A percentile compares a stretch with the other conserved stretches of the same genome.
Conservation (phyloP, 768 basidiomycete genomes). For the Termitomyces sp. region DNA sequence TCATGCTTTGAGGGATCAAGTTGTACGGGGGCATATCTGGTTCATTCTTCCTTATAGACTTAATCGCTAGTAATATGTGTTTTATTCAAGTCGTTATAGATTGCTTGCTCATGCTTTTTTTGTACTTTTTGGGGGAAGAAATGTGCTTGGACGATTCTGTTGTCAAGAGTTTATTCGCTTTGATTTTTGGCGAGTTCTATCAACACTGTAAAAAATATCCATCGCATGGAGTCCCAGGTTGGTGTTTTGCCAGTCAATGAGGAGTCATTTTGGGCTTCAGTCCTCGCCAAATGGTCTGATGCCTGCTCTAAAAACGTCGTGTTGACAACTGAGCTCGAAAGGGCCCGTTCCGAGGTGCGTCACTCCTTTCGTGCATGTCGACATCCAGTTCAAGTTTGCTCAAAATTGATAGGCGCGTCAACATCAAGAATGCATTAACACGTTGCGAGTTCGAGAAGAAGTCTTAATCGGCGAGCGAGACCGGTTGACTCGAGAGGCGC, state of each 20-base stretch:
- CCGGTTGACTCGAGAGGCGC: conserved; percentile 22
- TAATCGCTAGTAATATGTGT: conserved; percentile 12
- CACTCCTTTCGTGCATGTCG: not conserved
- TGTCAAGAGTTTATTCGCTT: not conserved
- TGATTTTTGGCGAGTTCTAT: not conserved
- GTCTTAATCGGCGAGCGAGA: not conserved
- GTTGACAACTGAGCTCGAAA: conserved; percentile 28
- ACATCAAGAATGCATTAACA: not conserved
- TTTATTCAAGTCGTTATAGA: not conserved
- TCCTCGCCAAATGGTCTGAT: conserved; percentile 33
- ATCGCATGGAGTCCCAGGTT: not conserved
- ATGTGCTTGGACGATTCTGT: not conserved
- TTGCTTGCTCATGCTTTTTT: not conserved
- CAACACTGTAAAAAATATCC: not conserved
- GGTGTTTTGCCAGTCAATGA: conserved; percentile 20
- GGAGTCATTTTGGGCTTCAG: conserved; percentile 27
- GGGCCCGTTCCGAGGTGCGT: conserved; percentile 13
- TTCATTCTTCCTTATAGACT: conserved; percentile 8
- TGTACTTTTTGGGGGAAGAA: not conserved
- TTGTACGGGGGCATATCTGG: not conserved
- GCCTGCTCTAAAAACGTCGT: conserved; percentile 27
- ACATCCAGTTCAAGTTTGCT: not conserved
- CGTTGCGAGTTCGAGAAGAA: not conserved
- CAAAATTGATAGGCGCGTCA: not conserved
- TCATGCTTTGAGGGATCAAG: conserved; percentile 70